Conservation (phyloP, 495 filamentous ascomycete species). For the Neurospora sublineolata region DNA sequence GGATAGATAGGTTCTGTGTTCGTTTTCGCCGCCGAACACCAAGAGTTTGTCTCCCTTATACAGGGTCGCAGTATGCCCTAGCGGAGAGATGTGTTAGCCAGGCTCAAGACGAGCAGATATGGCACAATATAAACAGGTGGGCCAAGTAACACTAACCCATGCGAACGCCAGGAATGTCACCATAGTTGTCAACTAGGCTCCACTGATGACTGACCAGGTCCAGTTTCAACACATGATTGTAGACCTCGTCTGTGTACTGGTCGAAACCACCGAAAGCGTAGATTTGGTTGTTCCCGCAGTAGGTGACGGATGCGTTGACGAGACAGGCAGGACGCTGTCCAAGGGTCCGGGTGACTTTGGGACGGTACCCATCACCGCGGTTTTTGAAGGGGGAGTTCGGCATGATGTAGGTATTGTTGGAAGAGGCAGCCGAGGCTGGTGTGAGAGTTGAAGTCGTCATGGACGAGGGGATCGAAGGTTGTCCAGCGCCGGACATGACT, state of each 20-base stretch:
- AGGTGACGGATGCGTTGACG: conserved; percentile 95
- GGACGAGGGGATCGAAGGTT: conserved; percentile 8
- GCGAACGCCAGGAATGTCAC: conserved; percentile 92
- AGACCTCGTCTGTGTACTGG: conserved; percentile 97
- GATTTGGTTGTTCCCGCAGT: conserved; percentile 89
- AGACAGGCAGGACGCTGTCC: conserved; percentile 88
- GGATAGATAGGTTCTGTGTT: conserved; percentile 87
- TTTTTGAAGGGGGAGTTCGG: conserved; percentile 63
- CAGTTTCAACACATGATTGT: conserved; percentile 88
- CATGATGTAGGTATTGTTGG: conserved; percentile 75
- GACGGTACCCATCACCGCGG: conserved; percentile 60
- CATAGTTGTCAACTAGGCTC: conserved; percentile 95
- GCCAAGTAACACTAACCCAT: conserved; percentile 59
- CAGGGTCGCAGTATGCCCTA: conserved; percentile 90
- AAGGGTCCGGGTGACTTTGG: conserved; percentile 65
- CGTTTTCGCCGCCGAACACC: conserved; percentile 95
- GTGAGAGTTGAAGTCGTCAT: conserved; percentile 20
- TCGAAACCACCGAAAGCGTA: conserved; percentile 99
- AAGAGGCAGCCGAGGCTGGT: conserved; percentile 43
- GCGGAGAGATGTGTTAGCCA: not conserved
- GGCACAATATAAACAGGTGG: not conserved
- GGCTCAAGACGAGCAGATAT: not conserved
- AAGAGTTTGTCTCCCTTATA: conserved; percentile 90
- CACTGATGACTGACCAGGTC: conserved; percentile 80
- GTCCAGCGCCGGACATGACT: not conserved